Percentiles rank a stretch among this genome's conserved stretches.
Evolutionary conservation across 2,329 filamentous ascomycete species (phyloP).

Genomic region (Akanthomyces uredinophilus): DNA sequence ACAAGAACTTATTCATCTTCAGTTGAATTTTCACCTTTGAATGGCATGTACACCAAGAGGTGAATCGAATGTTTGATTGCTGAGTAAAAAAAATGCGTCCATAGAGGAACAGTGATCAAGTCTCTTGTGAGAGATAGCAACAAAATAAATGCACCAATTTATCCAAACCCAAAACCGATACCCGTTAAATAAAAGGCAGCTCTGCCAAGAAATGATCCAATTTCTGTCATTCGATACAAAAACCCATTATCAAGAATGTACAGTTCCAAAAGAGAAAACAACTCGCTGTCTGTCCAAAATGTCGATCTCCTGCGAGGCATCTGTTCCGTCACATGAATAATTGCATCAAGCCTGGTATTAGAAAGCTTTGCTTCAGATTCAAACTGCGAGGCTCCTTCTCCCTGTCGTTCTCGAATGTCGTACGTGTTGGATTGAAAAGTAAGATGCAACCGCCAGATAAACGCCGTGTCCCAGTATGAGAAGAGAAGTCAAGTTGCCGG

Average conservation of each 20-base stretch:
- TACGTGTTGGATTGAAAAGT: background rate
- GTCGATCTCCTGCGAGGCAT: background rate
- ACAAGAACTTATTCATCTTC: too few species aligned
- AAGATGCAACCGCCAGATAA: background rate
- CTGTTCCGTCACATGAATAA: background rate
- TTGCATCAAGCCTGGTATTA: background rate
- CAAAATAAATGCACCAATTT: background rate
- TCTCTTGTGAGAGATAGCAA: background rate
- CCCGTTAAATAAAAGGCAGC: background rate
- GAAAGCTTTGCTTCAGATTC: background rate
- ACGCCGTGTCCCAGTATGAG: conserved; percentile 2
- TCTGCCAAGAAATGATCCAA: conserved; percentile 6
- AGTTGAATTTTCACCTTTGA: background rate
- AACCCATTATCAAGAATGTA: background rate
- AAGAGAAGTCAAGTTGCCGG: background rate
- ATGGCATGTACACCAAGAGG: too few species aligned
- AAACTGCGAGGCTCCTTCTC: background rate
- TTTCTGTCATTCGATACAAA: background rate
- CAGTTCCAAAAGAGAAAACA: background rate
- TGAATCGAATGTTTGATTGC: background rate
- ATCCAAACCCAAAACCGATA: background rate
- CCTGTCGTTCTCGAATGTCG: background rate
- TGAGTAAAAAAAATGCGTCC: background rate
- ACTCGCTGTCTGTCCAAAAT: background rate
- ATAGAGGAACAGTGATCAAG: background rate